Base-by-base conservation (phyloP, 306 rosid species). In the Lathyrus aphaca region DNA sequence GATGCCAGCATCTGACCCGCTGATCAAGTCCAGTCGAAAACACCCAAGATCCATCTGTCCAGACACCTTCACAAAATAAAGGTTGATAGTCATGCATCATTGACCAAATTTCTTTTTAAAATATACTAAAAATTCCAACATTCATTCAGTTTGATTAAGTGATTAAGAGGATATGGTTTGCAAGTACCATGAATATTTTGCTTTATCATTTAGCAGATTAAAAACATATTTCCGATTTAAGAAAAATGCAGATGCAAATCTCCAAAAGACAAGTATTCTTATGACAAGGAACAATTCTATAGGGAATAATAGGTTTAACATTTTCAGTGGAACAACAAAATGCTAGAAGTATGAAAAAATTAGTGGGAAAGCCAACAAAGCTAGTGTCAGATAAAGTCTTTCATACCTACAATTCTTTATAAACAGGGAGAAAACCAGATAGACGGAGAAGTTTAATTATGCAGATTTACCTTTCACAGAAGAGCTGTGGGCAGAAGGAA, bases 1-100 rank as follows among this genome's bases (percentile, higher is more conserved):
- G 54, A 66, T 48, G 64, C 99, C 99, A 94, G 82, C 99, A 91
- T 69, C 99, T 82, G 72, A 94, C 77, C 42, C 99, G 89, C 82
- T 94, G 99, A 89, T 94, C 97, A 62, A 94, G 92, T 77, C 99
- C 99, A 30, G 99, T 80, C 1, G 99, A 94, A 69, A 94, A 94
- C 62, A 87, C 92, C 99, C 99, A 94, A 61, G 86, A 78, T 40
- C 99, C 92, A 6, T 91, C 96, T n/a, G 97, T 90, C 98, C 97
- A 90, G 59, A 88, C 93, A 84, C 97, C 97, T 94, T 69, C 77
- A 83, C 21, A 57, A 67, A 85, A 19, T 21, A 78, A 61, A 77
- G n/a, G 50, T 43, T 72, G 71, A 43, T 32, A 54, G 50, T 46
- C 48, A 74, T 71, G 17, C 74, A 35, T 30, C 16, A 43, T 37